phyloP scores from a whole-genome alignment of 768 basidiomycete species.

The Pleurotus sapidus region DNA sequence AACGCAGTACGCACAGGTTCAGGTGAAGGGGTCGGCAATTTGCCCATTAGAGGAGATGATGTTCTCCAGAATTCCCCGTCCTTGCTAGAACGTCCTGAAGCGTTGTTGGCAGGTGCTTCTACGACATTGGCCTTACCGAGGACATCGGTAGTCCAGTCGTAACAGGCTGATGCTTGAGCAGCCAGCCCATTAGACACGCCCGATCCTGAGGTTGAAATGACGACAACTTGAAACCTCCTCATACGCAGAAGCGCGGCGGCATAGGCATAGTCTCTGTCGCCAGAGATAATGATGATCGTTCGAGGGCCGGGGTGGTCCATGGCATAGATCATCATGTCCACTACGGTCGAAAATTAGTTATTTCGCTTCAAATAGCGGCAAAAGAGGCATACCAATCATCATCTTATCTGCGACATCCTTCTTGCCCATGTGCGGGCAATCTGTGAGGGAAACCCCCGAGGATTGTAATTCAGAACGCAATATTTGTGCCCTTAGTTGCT shows the following conservation, averaged over 20 bases:
- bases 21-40: constrained; percentile 5
- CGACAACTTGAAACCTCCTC: constrained; percentile 32
- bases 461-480: constrained; percentile 42
- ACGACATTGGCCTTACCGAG: constrained; percentile 19
- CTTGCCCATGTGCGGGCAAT: constrained; percentile 33
- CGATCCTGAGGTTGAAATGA: constrained; percentile 37
- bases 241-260: constrained; percentile 38
- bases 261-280: constrained; percentile 43
- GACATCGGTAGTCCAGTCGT: constrained; percentile 44
- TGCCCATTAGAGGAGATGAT: neutral
- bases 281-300: constrained; percentile 45
- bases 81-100: neutral
- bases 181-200: constrained; percentile 26
- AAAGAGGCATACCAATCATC: constrained; percentile 38
- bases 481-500: constrained; percentile 27
- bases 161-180: constrained; percentile 43
- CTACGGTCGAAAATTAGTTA: constrained; percentile 7
- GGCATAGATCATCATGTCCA: constrained; percentile 27
- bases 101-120: neutral
- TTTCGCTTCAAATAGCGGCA: constrained; percentile 1
- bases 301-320: constrained; percentile 42
- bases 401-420: constrained; percentile 47
- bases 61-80: neutral
- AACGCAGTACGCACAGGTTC: neutral
- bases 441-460: constrained; percentile 42